phyloP scores from a whole-genome alignment of 345 rosid species.

The Camelina sativa region DNA sequence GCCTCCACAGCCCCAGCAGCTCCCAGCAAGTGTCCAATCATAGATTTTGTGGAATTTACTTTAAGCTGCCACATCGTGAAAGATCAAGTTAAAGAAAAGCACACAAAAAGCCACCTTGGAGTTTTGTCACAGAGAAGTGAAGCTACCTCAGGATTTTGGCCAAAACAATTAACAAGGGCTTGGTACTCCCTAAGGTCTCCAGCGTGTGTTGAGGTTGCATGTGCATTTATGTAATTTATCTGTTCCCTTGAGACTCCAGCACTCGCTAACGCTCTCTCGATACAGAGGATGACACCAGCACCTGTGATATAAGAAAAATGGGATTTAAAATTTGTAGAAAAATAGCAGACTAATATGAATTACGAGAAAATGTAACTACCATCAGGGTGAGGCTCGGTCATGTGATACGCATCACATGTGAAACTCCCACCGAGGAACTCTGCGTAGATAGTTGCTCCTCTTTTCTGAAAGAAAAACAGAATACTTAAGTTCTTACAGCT shows the following conservation, averaged over 20 bases:
- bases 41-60: constrained; percentile 90
- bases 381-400: constrained; percentile 95
- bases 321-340: not conserved
- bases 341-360: not conserved
- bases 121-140: constrained; percentile 9
- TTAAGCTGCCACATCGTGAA: constrained; percentile 54
- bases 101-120: constrained; percentile 16
- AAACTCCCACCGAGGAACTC: constrained; percentile 97
- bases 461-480: constrained; percentile 53
- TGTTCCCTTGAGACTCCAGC: constrained; percentile 75
- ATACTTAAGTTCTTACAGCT: constrained; percentile 13
- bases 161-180: constrained; percentile 82
- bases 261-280: constrained; percentile 80
- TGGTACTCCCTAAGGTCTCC: constrained; percentile 86
- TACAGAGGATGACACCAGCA: constrained; percentile 77
- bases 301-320: constrained; percentile 49
- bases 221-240: constrained; percentile 87
- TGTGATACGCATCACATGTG: constrained; percentile 95
- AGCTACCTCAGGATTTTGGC: constrained; percentile 75
- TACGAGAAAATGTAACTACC: constrained; percentile 48
- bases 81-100: constrained; percentile 31
- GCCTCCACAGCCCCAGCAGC: constrained; percentile 98
- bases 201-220: constrained; percentile 90
- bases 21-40: constrained; percentile 94
- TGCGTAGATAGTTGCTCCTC: constrained; percentile 91